Percentiles rank a stretch among this genome's conserved stretches.
phyloP scores from a whole-genome alignment of 1,284 basidiomycete genomes.

The Ganoderma leucocontextum region DNA sequence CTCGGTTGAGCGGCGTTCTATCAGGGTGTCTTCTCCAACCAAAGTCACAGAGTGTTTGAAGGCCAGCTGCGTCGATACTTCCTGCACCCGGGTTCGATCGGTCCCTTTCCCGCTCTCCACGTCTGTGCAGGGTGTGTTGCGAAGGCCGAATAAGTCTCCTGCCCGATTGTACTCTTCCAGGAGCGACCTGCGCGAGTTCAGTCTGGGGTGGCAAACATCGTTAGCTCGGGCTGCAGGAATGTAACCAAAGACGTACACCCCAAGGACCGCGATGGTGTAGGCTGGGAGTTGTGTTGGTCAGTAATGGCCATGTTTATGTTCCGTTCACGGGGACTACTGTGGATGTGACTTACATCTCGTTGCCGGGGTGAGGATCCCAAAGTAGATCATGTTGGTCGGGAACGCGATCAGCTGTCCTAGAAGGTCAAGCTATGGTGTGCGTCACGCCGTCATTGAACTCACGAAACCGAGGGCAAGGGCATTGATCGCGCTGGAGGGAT shows the following conservation, averaged over 20 bases:
- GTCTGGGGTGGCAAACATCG: neutral
- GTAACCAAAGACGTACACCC: neutral
- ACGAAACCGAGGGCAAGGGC: conserved; percentile 3
- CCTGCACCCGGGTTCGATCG: neutral
- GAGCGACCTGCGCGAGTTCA: neutral
- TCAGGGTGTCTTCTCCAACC: neutral
- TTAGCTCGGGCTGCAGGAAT: neutral
- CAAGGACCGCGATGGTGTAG: conserved; percentile 4
- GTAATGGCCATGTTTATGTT: neutral
- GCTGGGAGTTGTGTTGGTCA: neutral
- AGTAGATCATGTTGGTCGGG: conserved; percentile 11
- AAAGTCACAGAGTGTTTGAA: neutral
- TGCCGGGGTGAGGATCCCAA: conserved; percentile 5
- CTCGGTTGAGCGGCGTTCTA: neutral
- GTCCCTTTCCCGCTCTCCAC: neutral
- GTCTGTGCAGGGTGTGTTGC: neutral
- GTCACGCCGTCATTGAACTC: neutral
- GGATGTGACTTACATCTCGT: neutral
- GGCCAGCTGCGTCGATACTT: neutral
- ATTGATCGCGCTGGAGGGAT: neutral
- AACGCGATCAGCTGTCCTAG: neutral
- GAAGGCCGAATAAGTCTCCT: neutral
- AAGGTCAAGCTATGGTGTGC: neutral
- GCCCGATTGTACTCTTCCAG: neutral
- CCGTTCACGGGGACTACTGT: neutral